Conservation (phyloP, 129 eudicot genomes). For the Centrapalus pauciflorus region DNA sequence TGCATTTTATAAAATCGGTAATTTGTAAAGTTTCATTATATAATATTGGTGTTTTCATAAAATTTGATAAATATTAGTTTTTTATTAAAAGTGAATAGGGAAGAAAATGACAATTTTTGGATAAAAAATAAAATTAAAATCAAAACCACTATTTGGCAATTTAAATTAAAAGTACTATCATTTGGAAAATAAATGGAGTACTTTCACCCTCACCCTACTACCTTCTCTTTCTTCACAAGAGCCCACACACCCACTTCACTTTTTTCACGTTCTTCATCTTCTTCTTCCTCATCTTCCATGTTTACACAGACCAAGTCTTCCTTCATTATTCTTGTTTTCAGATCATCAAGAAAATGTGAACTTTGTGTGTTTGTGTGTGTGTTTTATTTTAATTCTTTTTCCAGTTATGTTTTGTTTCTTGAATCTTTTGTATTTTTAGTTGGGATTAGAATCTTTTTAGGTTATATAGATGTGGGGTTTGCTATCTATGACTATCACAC, state of each 20-base stretch:
- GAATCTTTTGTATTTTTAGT: neutral
- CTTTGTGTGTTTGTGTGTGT: too few relatives aligned
- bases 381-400: neutral
- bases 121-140: too few relatives aligned
- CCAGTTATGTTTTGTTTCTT: too few relatives aligned
- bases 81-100: too few relatives aligned
- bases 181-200: too few relatives aligned
- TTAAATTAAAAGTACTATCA: too few relatives aligned
- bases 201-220: slow-evolving; percentile 10
- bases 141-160: too few relatives aligned
- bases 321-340: neutral
- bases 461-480: neutral
- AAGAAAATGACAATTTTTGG: too few relatives aligned
- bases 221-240: slow-evolving; percentile 2
- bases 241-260: slow-evolving; percentile 20
- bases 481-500: neutral
- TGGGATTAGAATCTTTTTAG: neutral
- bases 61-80: too few relatives aligned
- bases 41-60: too few relatives aligned
- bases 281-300: slow-evolving; percentile 6
- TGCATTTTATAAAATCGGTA: too few relatives aligned
- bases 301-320: neutral
- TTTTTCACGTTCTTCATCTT: slow-evolving; percentile 6
- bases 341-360: neutral
- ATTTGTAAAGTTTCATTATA: too few relatives aligned